A percentile compares a stretch with the other conserved stretches of the same genome.
Conservation (phyloP, 1,284 basidiomycete species). For the Cystobasidium slooffiae region DNA sequence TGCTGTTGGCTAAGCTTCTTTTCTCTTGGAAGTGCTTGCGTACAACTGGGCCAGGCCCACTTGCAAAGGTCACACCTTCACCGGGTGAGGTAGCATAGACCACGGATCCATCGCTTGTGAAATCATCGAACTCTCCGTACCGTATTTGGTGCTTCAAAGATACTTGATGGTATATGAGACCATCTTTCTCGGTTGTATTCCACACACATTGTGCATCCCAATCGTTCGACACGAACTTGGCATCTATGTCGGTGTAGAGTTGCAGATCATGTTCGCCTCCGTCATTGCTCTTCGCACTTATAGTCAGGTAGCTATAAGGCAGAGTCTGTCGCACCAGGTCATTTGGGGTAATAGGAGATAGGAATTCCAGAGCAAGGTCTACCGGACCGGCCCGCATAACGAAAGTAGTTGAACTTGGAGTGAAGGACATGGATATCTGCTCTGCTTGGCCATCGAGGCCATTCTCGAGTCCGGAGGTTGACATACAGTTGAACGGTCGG, state of each 20-base stretch:
- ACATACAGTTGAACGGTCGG: constrained; percentile 36
- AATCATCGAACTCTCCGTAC: constrained; percentile 46
- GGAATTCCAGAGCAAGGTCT: constrained; percentile 40
- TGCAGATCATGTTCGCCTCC: constrained; percentile 29
- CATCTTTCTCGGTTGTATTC: constrained; percentile 41
- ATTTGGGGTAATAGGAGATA: constrained; percentile 47
- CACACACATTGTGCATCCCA: constrained; percentile 2
- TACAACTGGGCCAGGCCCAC: constrained; percentile 24
- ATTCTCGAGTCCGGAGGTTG: constrained; percentile 7
- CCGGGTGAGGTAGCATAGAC: constrained; percentile 47
- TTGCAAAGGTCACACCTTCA: neutral
- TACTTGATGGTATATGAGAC: constrained; percentile 43
- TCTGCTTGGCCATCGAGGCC: constrained; percentile 11
- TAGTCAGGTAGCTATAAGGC: constrained; percentile 45
- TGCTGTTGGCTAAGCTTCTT: constrained; percentile 42
- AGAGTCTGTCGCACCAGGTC: constrained; percentile 46
- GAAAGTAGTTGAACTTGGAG: constrained; percentile 24
- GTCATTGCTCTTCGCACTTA: constrained; percentile 32
- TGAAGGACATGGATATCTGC: constrained; percentile 30
- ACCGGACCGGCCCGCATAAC: constrained; percentile 23
- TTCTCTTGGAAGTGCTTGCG: constrained; percentile 34
- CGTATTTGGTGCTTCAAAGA: constrained; percentile 19
- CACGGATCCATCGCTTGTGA: constrained; percentile 45
- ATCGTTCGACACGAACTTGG: constrained; percentile 48
- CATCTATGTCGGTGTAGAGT: constrained; percentile 49